Evolutionary conservation across 306 rosid genomes (phyloP).

Genomic region (Fragaria vesca): DNA sequence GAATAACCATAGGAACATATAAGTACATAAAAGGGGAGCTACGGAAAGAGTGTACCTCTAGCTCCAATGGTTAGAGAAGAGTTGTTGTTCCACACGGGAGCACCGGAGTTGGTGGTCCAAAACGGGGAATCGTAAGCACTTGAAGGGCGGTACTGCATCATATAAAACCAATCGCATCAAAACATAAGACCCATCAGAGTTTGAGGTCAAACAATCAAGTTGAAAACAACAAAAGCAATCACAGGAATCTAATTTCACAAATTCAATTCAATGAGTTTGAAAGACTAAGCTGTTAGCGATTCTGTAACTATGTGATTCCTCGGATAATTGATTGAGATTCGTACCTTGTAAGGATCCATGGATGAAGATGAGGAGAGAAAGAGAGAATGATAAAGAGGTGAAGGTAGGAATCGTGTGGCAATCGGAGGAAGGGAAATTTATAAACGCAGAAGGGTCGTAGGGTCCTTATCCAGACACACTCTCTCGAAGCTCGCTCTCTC

Average conservation of each 20-base stretch:
- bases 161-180: conserved; percentile 13
- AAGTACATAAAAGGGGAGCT: neutral
- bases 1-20: neutral
- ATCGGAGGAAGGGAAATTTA: conserved; percentile 16
- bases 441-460: neutral
- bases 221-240: neutral
- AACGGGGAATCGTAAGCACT: conserved; percentile 72
- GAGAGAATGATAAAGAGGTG: neutral
- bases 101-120: conserved; percentile 90
- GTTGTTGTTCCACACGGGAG: conserved; percentile 85
- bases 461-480: neutral
- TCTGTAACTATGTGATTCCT: neutral
- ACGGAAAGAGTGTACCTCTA: conserved; percentile 45
- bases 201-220: neutral
- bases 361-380: conserved; percentile 1
- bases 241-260: neutral
- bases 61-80: conserved; percentile 62
- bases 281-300: neutral
- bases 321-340: neutral
- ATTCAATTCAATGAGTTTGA: neutral
- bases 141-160: conserved; percentile 73
- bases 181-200: too few relatives aligned
- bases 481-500: neutral
- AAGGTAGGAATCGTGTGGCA: neutral
- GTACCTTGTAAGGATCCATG: conserved; percentile 96